Evolutionary conservation across 768 basidiomycete genomes (phyloP).

Genomic region (Tricholomella constricta): DNA sequence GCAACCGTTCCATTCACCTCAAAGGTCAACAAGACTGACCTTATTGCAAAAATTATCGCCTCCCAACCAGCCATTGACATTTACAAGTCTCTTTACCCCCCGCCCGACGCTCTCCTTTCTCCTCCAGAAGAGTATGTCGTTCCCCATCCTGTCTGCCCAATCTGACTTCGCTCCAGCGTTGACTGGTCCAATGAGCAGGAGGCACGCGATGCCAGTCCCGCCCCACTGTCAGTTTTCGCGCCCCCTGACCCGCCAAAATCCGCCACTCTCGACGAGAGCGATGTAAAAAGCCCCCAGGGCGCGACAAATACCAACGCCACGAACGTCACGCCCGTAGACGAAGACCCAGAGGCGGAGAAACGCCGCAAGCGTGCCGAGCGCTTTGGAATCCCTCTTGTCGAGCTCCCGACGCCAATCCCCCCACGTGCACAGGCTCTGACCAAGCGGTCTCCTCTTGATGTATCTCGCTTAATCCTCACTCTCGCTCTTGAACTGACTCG

Average conservation of each 20-base stretch:
- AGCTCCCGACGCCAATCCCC: conserved; percentile 27
- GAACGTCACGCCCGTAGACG: conserved; percentile 6
- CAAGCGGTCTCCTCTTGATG: conserved; percentile 27
- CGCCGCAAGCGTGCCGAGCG: conserved; percentile 64
- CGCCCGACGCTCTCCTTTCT: conserved; percentile 24
- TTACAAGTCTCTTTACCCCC: conserved; percentile 43
- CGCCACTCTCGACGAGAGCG: conserved; percentile 4
- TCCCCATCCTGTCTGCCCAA: neutral
- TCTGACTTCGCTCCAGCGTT: conserved; percentile 30
- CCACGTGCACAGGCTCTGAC: conserved; percentile 1
- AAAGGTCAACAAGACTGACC: conserved; percentile 67
- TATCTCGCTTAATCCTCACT: conserved; percentile 1
- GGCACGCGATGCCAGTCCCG: conserved; percentile 12
- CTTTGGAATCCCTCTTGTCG: conserved; percentile 69
- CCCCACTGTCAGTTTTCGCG: conserved; percentile 4
- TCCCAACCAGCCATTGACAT: conserved; percentile 50
- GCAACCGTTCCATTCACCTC: conserved; percentile 50
- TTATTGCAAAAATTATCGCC: conserved; percentile 62
- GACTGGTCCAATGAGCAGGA: conserved; percentile 44
- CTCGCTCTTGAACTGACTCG: neutral
- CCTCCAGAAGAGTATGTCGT: conserved; percentile 30
- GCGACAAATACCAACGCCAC: conserved; percentile 10
- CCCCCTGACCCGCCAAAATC: neutral
- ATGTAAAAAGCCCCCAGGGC: neutral
- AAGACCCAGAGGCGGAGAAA: conserved; percentile 56